Evolutionary conservation across 2,329 filamentous ascomycete genomes (phyloP).

Genomic region (Byssothecium circinans): DNA sequence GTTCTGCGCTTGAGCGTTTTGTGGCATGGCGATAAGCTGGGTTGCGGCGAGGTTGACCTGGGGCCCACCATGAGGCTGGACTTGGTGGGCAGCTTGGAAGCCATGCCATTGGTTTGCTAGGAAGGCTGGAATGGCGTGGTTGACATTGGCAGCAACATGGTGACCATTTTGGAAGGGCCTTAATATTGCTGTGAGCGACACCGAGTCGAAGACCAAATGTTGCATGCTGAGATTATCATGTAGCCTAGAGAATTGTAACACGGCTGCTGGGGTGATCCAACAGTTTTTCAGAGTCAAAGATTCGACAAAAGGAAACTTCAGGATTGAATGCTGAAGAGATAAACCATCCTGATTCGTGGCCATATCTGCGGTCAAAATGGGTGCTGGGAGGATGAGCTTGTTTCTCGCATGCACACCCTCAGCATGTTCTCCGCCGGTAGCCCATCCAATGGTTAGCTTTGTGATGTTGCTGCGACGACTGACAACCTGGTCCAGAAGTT

Average conservation of each 20-base stretch:
- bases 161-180: slow-evolving; percentile 13
- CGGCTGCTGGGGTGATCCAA: slow-evolving; percentile 64
- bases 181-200: slow-evolving; percentile 58
- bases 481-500: slow-evolving; percentile 56
- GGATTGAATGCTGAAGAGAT: slow-evolving; percentile 34
- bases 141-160: not conserved
- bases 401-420: slow-evolving; percentile 64
- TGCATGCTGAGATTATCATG: slow-evolving; percentile 55
- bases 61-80: not conserved
- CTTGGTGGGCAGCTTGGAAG: not conserved
- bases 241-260: slow-evolving; percentile 55
- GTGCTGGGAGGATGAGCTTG: slow-evolving; percentile 63
- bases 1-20: no score
- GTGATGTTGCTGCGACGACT: slow-evolving; percentile 55
- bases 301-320: slow-evolving; percentile 60
- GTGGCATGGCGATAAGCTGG: no score
- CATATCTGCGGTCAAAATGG: slow-evolving; percentile 45
- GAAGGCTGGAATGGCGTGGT: not conserved
- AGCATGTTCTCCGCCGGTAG: slow-evolving; percentile 68
- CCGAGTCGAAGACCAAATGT: slow-evolving; percentile 62
- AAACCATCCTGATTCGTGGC: slow-evolving; percentile 13
- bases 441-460: slow-evolving; percentile 66
- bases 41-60: no score
- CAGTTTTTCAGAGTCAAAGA: slow-evolving; percentile 68
- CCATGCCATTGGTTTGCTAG: not conserved